Percentiles rank a stretch among this genome's conserved stretches.
These are phyloP conservation scores for Aegilops tauschii DNA, from an alignment of 176 grass and related monocot genomes.

Conservation along the genomic window DNA sequence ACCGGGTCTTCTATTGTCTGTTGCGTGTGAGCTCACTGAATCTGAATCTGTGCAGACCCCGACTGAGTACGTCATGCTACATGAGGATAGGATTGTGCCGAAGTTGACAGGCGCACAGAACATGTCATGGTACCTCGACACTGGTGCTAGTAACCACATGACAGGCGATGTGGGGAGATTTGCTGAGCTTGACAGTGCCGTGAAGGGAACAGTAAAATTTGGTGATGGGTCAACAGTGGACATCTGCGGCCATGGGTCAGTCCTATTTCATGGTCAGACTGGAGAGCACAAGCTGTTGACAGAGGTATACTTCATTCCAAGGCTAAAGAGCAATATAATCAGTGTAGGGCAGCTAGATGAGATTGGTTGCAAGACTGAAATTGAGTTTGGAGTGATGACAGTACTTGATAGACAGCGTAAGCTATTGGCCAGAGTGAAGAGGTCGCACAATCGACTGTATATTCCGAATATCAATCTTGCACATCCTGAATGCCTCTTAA, in stretches of 20 bases:
- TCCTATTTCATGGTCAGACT: neutral
- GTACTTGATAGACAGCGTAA: neutral
- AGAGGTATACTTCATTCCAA: neutral
- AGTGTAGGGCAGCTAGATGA: neutral
- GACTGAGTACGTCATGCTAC: neutral
- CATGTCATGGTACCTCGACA: neutral
- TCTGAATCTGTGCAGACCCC: too few species aligned
- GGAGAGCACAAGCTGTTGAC: neutral
- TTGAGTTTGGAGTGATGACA: neutral
- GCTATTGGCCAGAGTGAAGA: neutral
- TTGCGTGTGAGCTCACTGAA: too few species aligned
- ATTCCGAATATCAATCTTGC: neutral
- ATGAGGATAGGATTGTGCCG: neutral
- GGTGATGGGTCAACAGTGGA: neutral
- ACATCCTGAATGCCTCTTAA: neutral
- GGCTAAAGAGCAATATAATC: neutral
- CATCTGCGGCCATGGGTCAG: neutral
- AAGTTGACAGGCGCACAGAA: neutral
- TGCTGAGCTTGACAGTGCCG: neutral
- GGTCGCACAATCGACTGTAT: neutral
- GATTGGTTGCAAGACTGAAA: neutral
- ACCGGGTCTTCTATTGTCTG: too few species aligned
- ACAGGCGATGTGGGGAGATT: neutral
- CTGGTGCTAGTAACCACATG: neutral
- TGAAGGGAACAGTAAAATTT: neutral